Evolutionary conservation across 805 yeast species (phyloP), one percentile per base, ranked within the genome.

Genomic region (Kregervanrija fluxuum): DNA sequence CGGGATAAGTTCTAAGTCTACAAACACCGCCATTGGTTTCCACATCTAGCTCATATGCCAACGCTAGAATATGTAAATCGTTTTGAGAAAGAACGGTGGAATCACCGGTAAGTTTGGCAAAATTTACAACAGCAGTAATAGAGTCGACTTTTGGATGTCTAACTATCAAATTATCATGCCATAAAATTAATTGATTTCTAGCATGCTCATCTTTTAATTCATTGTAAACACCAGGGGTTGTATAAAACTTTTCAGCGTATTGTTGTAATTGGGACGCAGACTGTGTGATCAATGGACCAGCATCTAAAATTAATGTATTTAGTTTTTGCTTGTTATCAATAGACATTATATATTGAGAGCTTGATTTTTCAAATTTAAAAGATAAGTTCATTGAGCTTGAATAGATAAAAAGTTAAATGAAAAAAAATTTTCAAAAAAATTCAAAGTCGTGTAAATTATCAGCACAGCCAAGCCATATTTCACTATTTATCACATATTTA

Each of bases 71-170:
- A 58, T 90, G 96, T 33, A 93, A 69, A 82, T 93, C 99, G 51
- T 95, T 90, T 34, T 81, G 76, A 52, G 96, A 86, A 45, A 93
- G 72, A 4, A 91, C 99, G 4, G 85, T 68, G 52, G 71, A 85
- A 68, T 93, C 99, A 61, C 99, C 99, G 1, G 98, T 90, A 40
- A 84, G 68, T 56, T 76, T 82, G 11, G 98, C 82, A 66, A 93
- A 91, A 4, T 74, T 79, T 5, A 75, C 67, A 9, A 89, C 95
- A 48, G 73, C 75, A 48, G 76, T 76, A 34, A 91, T 74, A 33
- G 74, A 74, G 33, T 66, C 79, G 5, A 76, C 68, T 44, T 71
- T 76, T 3, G 99, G 99, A 53, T 90, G 97, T 64, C 89, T 76
- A 12, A 84, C 68, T 45, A 69, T 67, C 42, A 93, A 67, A 11